Percentiles rank a stretch among this genome's conserved stretches.
Conservation (phyloP, 2,329 filamentous ascomycete genomes). For the Venturia carpophila region DNA sequence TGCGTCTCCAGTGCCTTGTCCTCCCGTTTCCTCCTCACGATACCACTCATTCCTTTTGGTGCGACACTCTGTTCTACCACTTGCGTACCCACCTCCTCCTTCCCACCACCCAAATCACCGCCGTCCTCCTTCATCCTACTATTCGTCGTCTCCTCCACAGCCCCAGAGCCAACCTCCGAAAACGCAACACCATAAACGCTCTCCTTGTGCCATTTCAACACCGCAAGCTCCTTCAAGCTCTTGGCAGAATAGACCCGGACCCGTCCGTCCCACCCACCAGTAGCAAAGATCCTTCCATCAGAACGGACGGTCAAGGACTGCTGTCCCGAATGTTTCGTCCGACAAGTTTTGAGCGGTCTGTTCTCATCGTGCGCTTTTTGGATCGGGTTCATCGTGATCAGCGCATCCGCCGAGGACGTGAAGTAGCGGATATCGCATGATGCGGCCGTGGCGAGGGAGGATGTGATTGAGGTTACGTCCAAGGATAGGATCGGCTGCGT, state of each 20-base stretch:
- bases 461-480: constrained; percentile 28
- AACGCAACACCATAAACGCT: constrained; percentile 80
- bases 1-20: constrained; percentile 61
- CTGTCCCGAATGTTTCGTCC: constrained; percentile 86
- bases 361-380: constrained; percentile 28
- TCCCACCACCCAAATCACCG: not conserved
- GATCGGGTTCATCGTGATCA: constrained; percentile 69
- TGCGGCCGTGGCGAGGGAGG: not conserved
- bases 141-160: not conserved
- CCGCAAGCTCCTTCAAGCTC: constrained; percentile 77
- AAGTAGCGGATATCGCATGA: constrained; percentile 50
- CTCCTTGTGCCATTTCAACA: constrained; percentile 88
- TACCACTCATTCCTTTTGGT: constrained; percentile 19
- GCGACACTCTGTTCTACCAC: constrained; percentile 11
- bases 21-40: constrained; percentile 31
- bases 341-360: constrained; percentile 49
- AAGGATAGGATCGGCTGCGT: constrained; percentile 72
- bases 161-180: constrained; percentile 35
- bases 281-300: constrained; percentile 77
- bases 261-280: constrained; percentile 84
- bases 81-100: not conserved
- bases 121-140: not conserved
- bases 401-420: constrained; percentile 74
- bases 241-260: constrained; percentile 74
- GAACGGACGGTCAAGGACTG: constrained; percentile 70